Evolutionary conservation across 768 basidiomycete species (phyloP), one percentile per base, ranked within the genome.

Genomic region (Macrolepiota albuminosa): DNA sequence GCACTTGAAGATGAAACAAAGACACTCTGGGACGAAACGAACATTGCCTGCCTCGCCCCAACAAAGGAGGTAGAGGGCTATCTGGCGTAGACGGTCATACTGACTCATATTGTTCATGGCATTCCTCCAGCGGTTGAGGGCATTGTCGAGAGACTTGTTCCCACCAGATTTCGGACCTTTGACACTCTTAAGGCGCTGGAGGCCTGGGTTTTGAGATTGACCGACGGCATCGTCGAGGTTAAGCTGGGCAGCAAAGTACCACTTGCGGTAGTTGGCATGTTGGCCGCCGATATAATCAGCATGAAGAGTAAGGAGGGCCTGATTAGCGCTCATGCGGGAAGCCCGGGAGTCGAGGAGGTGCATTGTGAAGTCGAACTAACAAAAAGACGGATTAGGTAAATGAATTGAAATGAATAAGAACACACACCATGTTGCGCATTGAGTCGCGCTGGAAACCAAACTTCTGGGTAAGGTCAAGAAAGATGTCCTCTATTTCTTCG

Each of bases 1-100:
- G 69, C 97, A 99, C 76, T 99, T 99, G 88, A 98, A 98, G 70
- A 99, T 96, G 83, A 98, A 99, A 80, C 96, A 98, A 50, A 99
- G 76, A 67, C 91, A 93, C 71, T 99, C 97, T 11, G 97, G 95
- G 24, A 93, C 89, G 75, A 98, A 98, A 62, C 97, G 89, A 53
- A 99, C 91, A 69, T 98, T 97, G 56, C 94, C 95, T 0, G 88
- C 97, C 75, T 99, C 97, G 57, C 95, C 97, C 97, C 97, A 99
- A 71, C 95, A 97, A 48, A 99, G 83, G 54, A 99, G 83, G 72
- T 88, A 99, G 45, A 99, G 86, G 3, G 97, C 95, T 62, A 99
- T 85, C 73, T 99, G 97, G 14, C 97, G 89, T 45, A 98, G 83
- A 69, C 95, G 88, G 71, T 99, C 97, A 75, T 99, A 99, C 70